phyloP scores from a whole-genome alignment of 495 filamentous ascomycete genomes.

The Lophiotrema nucula region DNA sequence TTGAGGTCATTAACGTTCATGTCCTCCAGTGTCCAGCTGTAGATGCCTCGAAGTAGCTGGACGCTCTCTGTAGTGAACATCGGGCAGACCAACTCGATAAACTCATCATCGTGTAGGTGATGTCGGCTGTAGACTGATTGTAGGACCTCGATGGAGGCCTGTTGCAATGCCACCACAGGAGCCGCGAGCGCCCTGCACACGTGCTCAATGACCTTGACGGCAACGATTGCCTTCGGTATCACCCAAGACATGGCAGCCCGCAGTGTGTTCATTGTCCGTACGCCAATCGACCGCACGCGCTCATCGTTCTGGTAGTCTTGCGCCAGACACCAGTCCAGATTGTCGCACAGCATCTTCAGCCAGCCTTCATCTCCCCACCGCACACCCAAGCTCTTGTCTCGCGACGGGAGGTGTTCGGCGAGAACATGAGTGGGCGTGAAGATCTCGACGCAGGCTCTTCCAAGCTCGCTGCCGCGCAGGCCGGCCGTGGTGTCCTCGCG shows the following conservation, averaged over 20 bases:
- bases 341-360: slow-evolving; percentile 71
- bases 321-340: slow-evolving; percentile 71
- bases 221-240: slow-evolving; percentile 73
- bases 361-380: slow-evolving; percentile 81
- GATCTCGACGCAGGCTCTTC: slow-evolving; percentile 86
- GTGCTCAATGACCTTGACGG: slow-evolving; percentile 64
- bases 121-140: slow-evolving; percentile 76
- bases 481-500: slow-evolving; percentile 83
- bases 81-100: slow-evolving; percentile 70
- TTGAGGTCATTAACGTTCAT: slow-evolving; percentile 66
- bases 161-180: slow-evolving; percentile 69
- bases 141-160: slow-evolving; percentile 82
- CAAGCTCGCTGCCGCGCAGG: slow-evolving; percentile 76
- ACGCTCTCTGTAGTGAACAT: slow-evolving; percentile 73
- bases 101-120: slow-evolving; percentile 74
- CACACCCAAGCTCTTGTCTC: slow-evolving; percentile 60
- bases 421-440: slow-evolving; percentile 80
- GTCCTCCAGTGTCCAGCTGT: slow-evolving; percentile 79
- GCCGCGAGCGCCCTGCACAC: slow-evolving; percentile 74
- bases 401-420: slow-evolving; percentile 66
- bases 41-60: slow-evolving; percentile 69
- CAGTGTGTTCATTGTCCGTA: slow-evolving; percentile 72
- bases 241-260: slow-evolving; percentile 79
- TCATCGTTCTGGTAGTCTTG: slow-evolving; percentile 61
- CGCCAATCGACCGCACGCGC: slow-evolving; percentile 62